phyloP scores from a whole-genome alignment of 2,329 filamentous ascomycete species.

The Penicillium sp. region DNA sequence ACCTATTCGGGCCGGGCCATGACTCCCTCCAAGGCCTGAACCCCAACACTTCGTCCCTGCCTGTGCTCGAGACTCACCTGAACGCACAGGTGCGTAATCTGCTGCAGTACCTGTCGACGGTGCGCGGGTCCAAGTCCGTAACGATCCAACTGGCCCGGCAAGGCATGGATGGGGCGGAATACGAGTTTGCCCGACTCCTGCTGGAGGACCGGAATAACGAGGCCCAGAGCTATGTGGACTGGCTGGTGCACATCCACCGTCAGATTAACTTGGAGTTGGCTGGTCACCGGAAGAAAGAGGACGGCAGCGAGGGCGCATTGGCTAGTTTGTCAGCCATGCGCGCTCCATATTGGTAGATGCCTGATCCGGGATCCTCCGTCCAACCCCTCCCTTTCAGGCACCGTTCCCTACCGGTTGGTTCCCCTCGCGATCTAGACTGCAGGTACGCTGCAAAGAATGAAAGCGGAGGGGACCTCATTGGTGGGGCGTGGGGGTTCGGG shows the following conservation, averaged over 20 bases:
- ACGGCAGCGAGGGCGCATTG: conserved; percentile 43
- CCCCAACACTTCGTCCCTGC: conserved; percentile 74
- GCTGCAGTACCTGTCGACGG: conserved; percentile 75
- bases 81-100: conserved; percentile 95
- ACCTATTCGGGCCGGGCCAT: conserved; percentile 81
- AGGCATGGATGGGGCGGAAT: conserved; percentile 90
- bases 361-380: neutral
- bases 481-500: neutral
- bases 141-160: conserved; percentile 89
- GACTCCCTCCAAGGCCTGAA: conserved; percentile 72
- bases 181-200: conserved; percentile 87
- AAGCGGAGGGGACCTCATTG: neutral
- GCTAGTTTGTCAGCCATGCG: conserved; percentile 47
- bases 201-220: conserved; percentile 97
- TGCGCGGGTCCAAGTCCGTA: conserved; percentile 81
- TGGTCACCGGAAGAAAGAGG: conserved; percentile 50
- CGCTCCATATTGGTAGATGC: conserved; percentile 45
- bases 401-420: neutral
- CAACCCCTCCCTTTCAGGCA: neutral
- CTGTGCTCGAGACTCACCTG: conserved; percentile 83
- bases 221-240: conserved; percentile 96
- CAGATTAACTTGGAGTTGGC: conserved; percentile 81
- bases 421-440: conserved; percentile 7
- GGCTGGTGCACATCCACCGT: conserved; percentile 93
- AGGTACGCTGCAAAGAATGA: conserved; percentile 1